Evolutionary conservation across 768 basidiomycete genomes (phyloP).

Genomic region (Leccinellum rugosiceps): DNA sequence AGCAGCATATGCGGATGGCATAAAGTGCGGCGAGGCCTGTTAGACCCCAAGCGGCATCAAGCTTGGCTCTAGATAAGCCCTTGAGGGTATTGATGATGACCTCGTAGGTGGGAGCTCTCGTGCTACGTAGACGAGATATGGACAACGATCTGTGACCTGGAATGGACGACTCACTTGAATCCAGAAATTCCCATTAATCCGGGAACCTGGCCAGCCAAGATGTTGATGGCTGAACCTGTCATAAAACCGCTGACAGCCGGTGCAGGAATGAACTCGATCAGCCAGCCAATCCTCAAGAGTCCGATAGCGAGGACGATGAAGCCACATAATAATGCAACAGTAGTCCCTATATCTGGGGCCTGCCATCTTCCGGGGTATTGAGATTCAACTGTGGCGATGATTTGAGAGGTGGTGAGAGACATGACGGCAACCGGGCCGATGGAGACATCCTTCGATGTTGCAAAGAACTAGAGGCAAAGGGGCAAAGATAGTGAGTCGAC

Average conservation of each 20-base stretch:
- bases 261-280: slow-evolving; percentile 90
- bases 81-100: slow-evolving; percentile 95
- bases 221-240: slow-evolving; percentile 97
- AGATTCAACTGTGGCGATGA: slow-evolving; percentile 64
- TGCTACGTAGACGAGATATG: slow-evolving; percentile 43
- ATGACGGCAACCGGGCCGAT: slow-evolving; percentile 99
- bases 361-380: slow-evolving; percentile 56
- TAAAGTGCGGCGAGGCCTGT: slow-evolving; percentile 71
- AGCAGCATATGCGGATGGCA: slow-evolving; percentile 57
- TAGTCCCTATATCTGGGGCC: slow-evolving; percentile 76
- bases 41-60: slow-evolving; percentile 91
- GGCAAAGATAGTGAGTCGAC: not conserved
- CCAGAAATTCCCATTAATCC: slow-evolving; percentile 84
- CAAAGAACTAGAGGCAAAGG: slow-evolving; percentile 65
- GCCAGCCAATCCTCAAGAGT: slow-evolving; percentile 85
- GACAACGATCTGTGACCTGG: not conserved
- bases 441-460: slow-evolving; percentile 98
- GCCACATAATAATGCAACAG: slow-evolving; percentile 81
- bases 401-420: slow-evolving; percentile 82
- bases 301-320: slow-evolving; percentile 92
- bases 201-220: slow-evolving; percentile 84
- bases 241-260: slow-evolving; percentile 89
- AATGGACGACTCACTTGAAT: slow-evolving; percentile 62
- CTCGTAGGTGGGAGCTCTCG: slow-evolving; percentile 76
- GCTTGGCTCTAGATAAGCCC: slow-evolving; percentile 61